Conservation (phyloP, 495 filamentous ascomycete genomes). For the Penicillium roqueforti region DNA sequence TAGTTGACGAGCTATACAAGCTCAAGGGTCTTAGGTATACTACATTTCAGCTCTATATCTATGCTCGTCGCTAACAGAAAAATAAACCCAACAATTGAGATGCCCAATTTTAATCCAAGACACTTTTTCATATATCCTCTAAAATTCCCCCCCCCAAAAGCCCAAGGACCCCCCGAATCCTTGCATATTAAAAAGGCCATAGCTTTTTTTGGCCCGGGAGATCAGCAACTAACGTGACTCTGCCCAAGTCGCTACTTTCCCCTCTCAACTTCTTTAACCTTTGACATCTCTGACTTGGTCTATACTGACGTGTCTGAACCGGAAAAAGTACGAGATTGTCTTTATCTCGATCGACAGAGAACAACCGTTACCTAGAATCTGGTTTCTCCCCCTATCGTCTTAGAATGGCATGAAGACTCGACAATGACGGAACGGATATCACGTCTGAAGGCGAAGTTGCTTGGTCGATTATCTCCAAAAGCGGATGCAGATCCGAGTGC, state of each 20-base stretch:
- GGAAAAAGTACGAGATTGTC: not conserved
- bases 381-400: not conserved
- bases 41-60: too few relatives aligned
- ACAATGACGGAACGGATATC: constrained; percentile 37
- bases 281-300: not conserved
- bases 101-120: too few relatives aligned
- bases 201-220: not conserved
- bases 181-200: not conserved
- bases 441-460: constrained; percentile 37
- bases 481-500: constrained; percentile 29
- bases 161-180: not conserved
- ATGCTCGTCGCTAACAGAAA: too few relatives aligned
- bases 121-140: too few relatives aligned
- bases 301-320: not conserved
- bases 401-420: constrained; percentile 3
- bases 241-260: not conserved
- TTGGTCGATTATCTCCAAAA: constrained; percentile 40
- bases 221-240: constrained; percentile 2
- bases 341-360: not conserved
- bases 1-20: too few relatives aligned
- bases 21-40: too few relatives aligned
- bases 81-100: too few relatives aligned
- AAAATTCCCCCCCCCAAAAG: too few relatives aligned
- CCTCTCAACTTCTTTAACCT: not conserved
- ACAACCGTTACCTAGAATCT: too few relatives aligned